Evolutionary conservation across 352 stramenopile genomes (phyloP), one percentile per base, ranked within the genome.

Genomic region (Phytophthora boehmeriae): DNA sequence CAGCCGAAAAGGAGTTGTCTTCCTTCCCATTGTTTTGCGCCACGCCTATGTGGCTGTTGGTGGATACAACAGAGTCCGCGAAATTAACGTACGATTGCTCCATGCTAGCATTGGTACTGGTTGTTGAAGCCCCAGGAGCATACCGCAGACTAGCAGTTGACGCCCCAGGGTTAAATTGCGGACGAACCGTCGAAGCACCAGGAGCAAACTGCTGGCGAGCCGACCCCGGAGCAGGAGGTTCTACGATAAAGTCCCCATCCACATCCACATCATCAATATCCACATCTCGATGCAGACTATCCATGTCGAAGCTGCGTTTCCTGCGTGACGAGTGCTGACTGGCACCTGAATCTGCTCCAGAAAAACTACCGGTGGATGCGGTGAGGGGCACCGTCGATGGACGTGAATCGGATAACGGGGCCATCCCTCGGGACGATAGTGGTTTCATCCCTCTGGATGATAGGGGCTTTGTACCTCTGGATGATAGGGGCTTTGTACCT

Each of bases 41-140:
- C 55, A 67, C 62, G 10, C 14, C 49, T 22, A 46, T 9, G 8
- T 70, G 54, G 22, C 51, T 71, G 51, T 30, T 67, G 11, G 36
- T 20, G 36, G 64, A 76, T 13, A 65, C 30, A 13, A 52, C 38
- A 11, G 68, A 80, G 65, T 80, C 72, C 4, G 65, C 71, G 43
- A 80, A 80, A n/a, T 73, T 76, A 14, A 80, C 47, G 60, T 69
- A 80, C 2, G 72, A 80, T 23, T 66, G 72, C 4, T 71, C 54
- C 53, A 73, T 77, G 16, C 48, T 61, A 28, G 57, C 66, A 32
- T 43, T 20, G 19, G 56, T 71, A 16, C 64, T 71, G 32, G 45
- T 32, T 9, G 28, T 54, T 19, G 65, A 74, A 38, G 51, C 55
- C 42, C n/a, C 61, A 6, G 48, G 53, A 10, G 30, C 32, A 58